Percentiles rank a stretch among this genome's conserved stretches.
phyloP scores from a whole-genome alignment of 305 asterid genomes.

The Euphrasia arctica region DNA sequence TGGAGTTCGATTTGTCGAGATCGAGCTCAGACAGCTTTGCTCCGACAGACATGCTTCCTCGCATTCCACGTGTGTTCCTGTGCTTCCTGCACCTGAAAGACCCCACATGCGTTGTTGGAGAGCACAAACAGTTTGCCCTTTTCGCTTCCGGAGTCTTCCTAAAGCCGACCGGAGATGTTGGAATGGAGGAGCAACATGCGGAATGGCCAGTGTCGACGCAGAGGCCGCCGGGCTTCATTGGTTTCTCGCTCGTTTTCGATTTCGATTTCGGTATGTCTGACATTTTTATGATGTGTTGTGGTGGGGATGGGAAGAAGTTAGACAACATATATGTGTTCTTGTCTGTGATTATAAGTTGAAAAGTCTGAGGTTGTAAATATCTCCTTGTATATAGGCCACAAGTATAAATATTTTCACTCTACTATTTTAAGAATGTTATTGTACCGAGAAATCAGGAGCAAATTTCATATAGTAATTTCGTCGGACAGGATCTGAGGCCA shows the following conservation, averaged over 20 bases:
- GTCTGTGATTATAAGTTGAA: constrained; percentile 6
- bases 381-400: constrained; percentile 29
- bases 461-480: no score
- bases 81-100: constrained; percentile 68
- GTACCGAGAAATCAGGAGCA: no score
- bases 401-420: background rate
- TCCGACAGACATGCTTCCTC: constrained; percentile 51
- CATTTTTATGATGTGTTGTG: constrained; percentile 25
- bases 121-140: constrained; percentile 45
- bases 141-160: constrained; percentile 32
- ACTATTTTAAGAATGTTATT: constrained; percentile 14
- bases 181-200: constrained; percentile 30
- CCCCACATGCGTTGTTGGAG: constrained; percentile 63
- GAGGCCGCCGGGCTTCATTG: constrained; percentile 16
- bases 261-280: constrained; percentile 23
- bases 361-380: constrained; percentile 28
- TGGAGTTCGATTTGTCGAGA: constrained; percentile 19
- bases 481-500: no score
- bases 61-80: constrained; percentile 25
- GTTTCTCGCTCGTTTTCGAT: constrained; percentile 17
- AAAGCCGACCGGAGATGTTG: constrained; percentile 46
- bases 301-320: background rate
- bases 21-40: constrained; percentile 46
- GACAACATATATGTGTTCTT: background rate
- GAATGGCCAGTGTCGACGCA: constrained; percentile 23